A percentile compares a stretch with the other conserved stretches of the same genome.
Evolutionary conservation across 768 basidiomycete species (phyloP).

Genomic region (Tubosaeta sp.): DNA sequence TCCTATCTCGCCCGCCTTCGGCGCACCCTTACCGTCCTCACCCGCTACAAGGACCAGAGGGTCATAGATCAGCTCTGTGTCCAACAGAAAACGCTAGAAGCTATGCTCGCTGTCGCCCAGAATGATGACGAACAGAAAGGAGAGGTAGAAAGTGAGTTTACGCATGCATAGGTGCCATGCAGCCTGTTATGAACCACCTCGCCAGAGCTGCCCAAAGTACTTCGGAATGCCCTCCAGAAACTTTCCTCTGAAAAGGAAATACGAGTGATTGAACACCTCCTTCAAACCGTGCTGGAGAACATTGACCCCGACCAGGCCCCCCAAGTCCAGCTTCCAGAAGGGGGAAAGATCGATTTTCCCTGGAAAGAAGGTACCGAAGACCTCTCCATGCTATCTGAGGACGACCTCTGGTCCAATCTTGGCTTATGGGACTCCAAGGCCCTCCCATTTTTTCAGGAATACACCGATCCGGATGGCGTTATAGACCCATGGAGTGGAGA

Average conservation of each 20-base stretch:
- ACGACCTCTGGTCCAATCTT: neutral
- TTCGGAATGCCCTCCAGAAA: neutral
- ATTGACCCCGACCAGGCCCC: fast-evolving
- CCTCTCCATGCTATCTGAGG: neutral
- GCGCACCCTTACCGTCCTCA: neutral
- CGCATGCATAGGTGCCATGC: too few relatives aligned
- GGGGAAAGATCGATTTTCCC: neutral
- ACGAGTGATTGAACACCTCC: neutral
- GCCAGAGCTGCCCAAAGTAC: neutral
- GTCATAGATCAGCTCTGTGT: neutral
- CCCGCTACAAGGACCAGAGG: neutral
- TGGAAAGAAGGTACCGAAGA: slow-evolving; percentile 5
- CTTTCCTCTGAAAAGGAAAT: neutral
- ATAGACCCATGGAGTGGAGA: slow-evolving; percentile 6
- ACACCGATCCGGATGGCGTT: neutral
- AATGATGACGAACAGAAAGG: neutral
- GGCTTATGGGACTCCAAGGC: neutral
- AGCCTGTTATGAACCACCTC: too few relatives aligned
- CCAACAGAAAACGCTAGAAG: neutral
- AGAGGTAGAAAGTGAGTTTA: neutral
- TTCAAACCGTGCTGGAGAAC: neutral
- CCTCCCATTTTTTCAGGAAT: slow-evolving; percentile 5
- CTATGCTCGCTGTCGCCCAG: neutral
- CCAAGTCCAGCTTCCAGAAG: neutral
- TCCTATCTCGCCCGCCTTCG: neutral